Evolutionary conservation across 768 basidiomycete genomes (phyloP), one percentile per base, ranked within the genome.

Genomic region (Suillus subalutaceus): DNA sequence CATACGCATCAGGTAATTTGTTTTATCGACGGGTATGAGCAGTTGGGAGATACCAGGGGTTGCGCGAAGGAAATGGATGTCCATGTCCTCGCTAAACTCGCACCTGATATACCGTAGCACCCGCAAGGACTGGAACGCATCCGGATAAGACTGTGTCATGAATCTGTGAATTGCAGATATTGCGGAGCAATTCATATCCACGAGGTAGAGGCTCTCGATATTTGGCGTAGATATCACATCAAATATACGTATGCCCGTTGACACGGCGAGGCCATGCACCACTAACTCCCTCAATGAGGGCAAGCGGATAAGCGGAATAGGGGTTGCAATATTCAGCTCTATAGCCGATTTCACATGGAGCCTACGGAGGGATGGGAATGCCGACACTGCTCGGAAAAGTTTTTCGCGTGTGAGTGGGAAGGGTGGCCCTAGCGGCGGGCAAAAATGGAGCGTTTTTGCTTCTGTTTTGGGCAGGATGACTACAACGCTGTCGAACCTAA

Each of bases 401-500:
- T 65, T 73, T 13, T 65, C 68, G 40, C 72, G 72, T 18, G 73
- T 63, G 65, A 76, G 68, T 12, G 76, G 70, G 48, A 77, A 76
- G 53, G 76, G 74, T 13, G 74, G 72, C 30, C 77, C 80, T 10
- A 75, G 77, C 65, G 72, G 76, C 37, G 73, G 71, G 40, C 77
- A 79, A 35, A 79, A 71, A 48, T 79, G 78, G 23, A 79, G 72
- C 12, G 65, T 68, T 62, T 71, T 75, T 13, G 61, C 55, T 37
- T 53, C n/a, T 15, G 71, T 63, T 26, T 64, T 68, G 38, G 77
- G 74, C 10, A 74, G 64, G 53, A 71, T 63, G 37, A 78, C 57
- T 53, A 75, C 72, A 9, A 79, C 46, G 12, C 72, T 70, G 67
- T 80, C 79, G 15, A 79, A 65, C 40, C 74, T 79, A 57, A 79